phyloP scores from a whole-genome alignment of 768 basidiomycete species.

The Leccinum variicolor region DNA sequence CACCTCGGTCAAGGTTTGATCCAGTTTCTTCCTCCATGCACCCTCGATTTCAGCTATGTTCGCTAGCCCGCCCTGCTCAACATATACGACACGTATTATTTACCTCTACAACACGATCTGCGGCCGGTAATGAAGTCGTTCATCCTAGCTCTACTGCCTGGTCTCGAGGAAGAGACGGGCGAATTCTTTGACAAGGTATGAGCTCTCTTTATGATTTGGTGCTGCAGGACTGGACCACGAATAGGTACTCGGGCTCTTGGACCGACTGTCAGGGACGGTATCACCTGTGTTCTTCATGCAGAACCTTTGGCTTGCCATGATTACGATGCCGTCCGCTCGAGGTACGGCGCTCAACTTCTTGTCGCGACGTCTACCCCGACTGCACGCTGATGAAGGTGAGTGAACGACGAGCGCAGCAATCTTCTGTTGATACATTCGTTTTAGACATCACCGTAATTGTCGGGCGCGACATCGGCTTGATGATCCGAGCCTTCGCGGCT shows the following conservation, averaged over 20 bases:
- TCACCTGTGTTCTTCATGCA: conserved; percentile 91
- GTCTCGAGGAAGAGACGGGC: conserved; percentile 95
- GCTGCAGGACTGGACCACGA: conserved; percentile 11
- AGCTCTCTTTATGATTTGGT: background rate
- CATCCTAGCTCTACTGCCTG: conserved; percentile 89
- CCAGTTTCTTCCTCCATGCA: conserved; percentile 2
- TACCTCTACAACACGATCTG: conserved; percentile 76
- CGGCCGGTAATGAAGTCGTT: conserved; percentile 94
- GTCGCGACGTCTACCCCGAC: conserved; percentile 68
- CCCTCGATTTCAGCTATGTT: background rate
- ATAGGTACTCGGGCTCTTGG: conserved; percentile 77
- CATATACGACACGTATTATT: conserved; percentile 90
- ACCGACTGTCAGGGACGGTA: conserved; percentile 79
- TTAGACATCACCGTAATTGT: conserved; percentile 67
- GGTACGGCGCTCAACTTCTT: conserved; percentile 88
- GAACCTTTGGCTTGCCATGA: conserved; percentile 91
- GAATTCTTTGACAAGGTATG: conserved; percentile 91
- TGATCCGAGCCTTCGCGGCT: conserved; percentile 90
- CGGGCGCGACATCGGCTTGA: conserved; percentile 85
- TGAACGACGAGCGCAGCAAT: background rate
- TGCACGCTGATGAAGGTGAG: conserved; percentile 69
- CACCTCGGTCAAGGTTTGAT: conserved; percentile 90
- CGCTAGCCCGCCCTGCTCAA: conserved; percentile 78
- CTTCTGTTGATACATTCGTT: conserved; percentile 6
- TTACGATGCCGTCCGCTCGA: conserved; percentile 83